These are phyloP conservation scores for Pestalotiopsis fici DNA, from an alignment of 2,329 filamentous ascomycete genomes.

Conservation along the genomic window DNA sequence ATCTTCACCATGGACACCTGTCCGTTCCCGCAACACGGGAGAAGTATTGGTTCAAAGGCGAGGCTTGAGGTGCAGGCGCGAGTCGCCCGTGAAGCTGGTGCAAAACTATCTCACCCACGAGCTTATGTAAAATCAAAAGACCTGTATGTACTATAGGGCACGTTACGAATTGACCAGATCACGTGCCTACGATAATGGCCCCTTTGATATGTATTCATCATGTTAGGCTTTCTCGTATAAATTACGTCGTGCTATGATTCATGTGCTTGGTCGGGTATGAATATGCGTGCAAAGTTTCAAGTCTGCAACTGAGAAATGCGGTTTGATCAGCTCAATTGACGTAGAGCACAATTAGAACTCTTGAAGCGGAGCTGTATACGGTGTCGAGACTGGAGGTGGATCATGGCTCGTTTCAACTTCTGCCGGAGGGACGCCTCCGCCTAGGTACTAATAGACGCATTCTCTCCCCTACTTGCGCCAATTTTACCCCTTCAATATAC, in stretches of 20 bases:
- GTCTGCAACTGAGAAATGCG: not conserved
- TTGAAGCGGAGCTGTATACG: not conserved
- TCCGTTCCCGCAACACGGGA: conserved; percentile 42
- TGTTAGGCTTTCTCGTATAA: not conserved
- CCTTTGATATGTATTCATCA: not conserved
- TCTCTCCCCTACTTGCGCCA: not conserved
- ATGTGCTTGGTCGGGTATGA: too few relatives aligned
- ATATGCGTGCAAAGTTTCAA: too few relatives aligned
- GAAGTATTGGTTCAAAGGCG: conserved; percentile 42
- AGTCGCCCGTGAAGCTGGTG: not conserved
- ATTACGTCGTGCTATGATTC: not conserved
- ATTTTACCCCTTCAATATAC: not conserved
- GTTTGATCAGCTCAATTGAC: not conserved
- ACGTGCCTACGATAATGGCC: not conserved
- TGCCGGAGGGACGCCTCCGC: not conserved
- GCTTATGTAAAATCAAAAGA: not conserved
- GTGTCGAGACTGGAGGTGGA: not conserved
- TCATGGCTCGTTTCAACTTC: conserved; percentile 1
- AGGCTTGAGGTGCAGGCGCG: conserved; percentile 23
- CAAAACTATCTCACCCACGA: not conserved
- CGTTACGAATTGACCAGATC: not conserved
- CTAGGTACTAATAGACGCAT: not conserved
- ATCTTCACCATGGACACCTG: conserved; percentile 53
- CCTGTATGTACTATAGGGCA: not conserved
- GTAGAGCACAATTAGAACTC: not conserved